Conservation (phyloP, 1,284 basidiomycete genomes). For the Ceratobasidium theobromae region DNA sequence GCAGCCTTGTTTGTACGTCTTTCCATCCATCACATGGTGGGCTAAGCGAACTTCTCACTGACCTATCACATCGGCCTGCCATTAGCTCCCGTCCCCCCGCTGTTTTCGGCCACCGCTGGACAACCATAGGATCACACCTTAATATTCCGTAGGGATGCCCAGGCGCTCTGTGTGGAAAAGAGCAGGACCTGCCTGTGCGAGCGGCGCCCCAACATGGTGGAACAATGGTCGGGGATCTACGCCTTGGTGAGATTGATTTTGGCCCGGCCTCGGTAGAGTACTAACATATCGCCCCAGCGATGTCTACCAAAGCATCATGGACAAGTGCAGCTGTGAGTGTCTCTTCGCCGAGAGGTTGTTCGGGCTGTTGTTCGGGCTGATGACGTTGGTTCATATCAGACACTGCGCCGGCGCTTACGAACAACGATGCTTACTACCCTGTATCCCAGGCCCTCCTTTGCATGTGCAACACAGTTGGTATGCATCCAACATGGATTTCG, state of each 20-base stretch:
- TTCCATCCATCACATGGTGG: slow-evolving; percentile 2
- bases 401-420: slow-evolving; percentile 1
- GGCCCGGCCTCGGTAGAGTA: neutral
- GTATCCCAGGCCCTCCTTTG: slow-evolving; percentile 10
- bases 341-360: neutral
- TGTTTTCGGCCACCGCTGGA: slow-evolving; percentile 3
- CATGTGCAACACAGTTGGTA: slow-evolving; percentile 29
- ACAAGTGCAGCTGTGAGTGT: slow-evolving; percentile 13
- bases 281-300: slow-evolving; percentile 6
- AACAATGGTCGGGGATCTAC: slow-evolving; percentile 21
- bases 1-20: slow-evolving; percentile 2
- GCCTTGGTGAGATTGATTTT: slow-evolving; percentile 4
- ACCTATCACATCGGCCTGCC: no score
- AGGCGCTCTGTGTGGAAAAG: neutral
- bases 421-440: slow-evolving; percentile 15
- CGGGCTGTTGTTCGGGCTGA: slow-evolving; percentile 8
- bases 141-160: no score
- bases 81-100: no score
- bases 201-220: slow-evolving; percentile 18
- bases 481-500: neutral
- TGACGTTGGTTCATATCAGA: slow-evolving; percentile 15
- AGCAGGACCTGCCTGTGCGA: slow-evolving; percentile 9
- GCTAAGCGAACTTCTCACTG: slow-evolving; percentile 29
- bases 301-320: slow-evolving; percentile 30
- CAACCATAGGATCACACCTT: slow-evolving; percentile 1